Conservation (phyloP, 1,284 basidiomycete species). For the Moesziomyces parantarcticus region DNA sequence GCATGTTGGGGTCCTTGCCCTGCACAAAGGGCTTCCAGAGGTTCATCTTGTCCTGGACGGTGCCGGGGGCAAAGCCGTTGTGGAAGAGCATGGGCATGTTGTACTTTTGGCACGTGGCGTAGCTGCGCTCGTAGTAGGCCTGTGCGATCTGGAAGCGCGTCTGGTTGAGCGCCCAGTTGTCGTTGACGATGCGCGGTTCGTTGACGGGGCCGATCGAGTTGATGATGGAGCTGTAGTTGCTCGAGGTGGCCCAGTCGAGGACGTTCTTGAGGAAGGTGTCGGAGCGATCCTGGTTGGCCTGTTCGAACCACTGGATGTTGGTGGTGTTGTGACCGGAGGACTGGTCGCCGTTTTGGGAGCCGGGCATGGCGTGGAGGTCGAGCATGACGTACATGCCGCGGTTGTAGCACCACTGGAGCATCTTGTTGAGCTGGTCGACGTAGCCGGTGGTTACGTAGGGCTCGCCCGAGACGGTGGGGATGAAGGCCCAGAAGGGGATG, state of each 20-base stretch:
- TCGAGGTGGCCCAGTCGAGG: conserved; percentile 50
- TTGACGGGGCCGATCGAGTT: conserved; percentile 61
- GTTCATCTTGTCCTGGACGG: conserved; percentile 32
- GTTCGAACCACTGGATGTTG: conserved; percentile 49
- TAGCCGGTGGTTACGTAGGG: conserved; percentile 57
- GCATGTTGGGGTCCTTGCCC: conserved; percentile 58
- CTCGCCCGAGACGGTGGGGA: conserved; percentile 52
- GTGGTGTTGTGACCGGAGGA: conserved; percentile 63
- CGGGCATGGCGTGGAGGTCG: conserved; percentile 70
- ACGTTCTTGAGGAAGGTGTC: conserved; percentile 50
- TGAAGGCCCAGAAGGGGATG: conserved; percentile 67
- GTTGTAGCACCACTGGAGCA: conserved; percentile 64
- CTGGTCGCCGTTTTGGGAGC: conserved; percentile 68
- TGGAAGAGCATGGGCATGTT: conserved; percentile 61
- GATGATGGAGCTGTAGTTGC: conserved; percentile 61
- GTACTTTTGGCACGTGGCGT: conserved; percentile 35
- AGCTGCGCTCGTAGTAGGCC: conserved; percentile 54
- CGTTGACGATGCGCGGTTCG: conserved; percentile 54
- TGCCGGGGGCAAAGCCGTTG: conserved; percentile 53
- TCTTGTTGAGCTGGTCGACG: conserved; percentile 54
- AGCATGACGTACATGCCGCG: conserved; percentile 69
- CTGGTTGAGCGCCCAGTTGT: conserved; percentile 34
- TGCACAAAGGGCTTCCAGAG: conserved; percentile 52
- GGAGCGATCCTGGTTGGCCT: conserved; percentile 54
- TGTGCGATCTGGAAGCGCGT: conserved; percentile 31